Evolutionary conservation across 208 protist species (phyloP).

Genomic region (Blechomonas ayalai): DNA sequence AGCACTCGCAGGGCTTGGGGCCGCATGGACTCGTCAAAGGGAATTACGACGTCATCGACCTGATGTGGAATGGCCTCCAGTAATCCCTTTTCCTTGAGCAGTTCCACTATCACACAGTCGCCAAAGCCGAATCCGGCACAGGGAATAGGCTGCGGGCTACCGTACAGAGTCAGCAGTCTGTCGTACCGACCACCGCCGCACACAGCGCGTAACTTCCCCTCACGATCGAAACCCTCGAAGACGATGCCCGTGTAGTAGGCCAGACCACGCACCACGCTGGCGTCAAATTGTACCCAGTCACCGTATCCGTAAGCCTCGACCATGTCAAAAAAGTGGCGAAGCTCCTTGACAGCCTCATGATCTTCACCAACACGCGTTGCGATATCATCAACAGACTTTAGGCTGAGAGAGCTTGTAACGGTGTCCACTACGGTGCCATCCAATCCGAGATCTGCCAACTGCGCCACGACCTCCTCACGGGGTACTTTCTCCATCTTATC

Average conservation of each 20-base stretch:
- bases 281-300: slow-evolving; percentile 92
- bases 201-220: slow-evolving; percentile 90
- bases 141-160: slow-evolving; percentile 82
- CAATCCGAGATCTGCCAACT: slow-evolving; percentile 62
- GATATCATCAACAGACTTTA: slow-evolving; percentile 81
- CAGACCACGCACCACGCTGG: slow-evolving; percentile 92
- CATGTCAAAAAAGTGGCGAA: slow-evolving; percentile 78
- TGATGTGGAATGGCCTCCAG: slow-evolving; percentile 42
- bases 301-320: slow-evolving; percentile 89
- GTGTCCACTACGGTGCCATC: slow-evolving; percentile 45
- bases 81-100: slow-evolving; percentile 89
- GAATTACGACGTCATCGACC: slow-evolving; percentile 88
- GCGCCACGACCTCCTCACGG: slow-evolving; percentile 72
- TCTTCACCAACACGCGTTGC: slow-evolving; percentile 52
- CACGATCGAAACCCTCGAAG: slow-evolving; percentile 93
- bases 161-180: slow-evolving; percentile 91
- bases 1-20: slow-evolving; percentile 69
- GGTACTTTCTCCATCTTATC: slow-evolving; percentile 94
- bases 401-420: slow-evolving; percentile 68
- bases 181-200: slow-evolving; percentile 95
- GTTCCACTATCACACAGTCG: slow-evolving; percentile 94
- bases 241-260: slow-evolving; percentile 96
- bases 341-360: slow-evolving; percentile 76
- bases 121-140: slow-evolving; percentile 95
- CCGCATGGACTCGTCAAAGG: slow-evolving; percentile 91